Evolutionary conservation across 768 basidiomycete genomes (phyloP).

Genomic region (Xerocomellus chrysenteron): DNA sequence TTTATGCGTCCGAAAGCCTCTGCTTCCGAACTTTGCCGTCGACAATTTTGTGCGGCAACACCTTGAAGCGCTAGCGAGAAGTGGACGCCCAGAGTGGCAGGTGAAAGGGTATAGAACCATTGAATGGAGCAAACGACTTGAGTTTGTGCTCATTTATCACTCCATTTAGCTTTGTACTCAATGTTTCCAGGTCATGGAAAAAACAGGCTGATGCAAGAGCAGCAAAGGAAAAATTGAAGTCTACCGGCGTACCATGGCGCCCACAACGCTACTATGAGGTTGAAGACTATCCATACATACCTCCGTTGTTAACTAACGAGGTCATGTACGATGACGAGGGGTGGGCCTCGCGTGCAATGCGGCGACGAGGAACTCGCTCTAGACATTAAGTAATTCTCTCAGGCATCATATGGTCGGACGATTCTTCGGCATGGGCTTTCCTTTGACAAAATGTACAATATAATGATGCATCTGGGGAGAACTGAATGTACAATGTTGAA

Average conservation of each 20-base stretch:
- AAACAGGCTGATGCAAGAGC: constrained; percentile 9
- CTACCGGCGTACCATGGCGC: constrained; percentile 9
- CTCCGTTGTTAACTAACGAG: constrained; percentile 7
- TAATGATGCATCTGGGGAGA: neutral
- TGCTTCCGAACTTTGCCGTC: constrained; percentile 64
- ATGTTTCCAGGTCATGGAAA: constrained; percentile 32
- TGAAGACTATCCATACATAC: constrained; percentile 7
- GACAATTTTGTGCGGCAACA: constrained; percentile 63
- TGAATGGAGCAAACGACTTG: constrained; percentile 56
- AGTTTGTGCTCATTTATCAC: constrained; percentile 39
- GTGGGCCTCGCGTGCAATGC: neutral
- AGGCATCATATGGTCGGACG: neutral
- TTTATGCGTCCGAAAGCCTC: constrained; percentile 40
- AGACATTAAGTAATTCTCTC: constrained; percentile 8
- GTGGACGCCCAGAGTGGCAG: constrained; percentile 53
- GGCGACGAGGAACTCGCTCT: constrained; percentile 19
- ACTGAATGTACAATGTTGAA: neutral
- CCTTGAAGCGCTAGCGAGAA: constrained; percentile 45
- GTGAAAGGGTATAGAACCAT: constrained; percentile 42
- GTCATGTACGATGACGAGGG: constrained; percentile 4
- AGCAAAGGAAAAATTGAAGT: constrained; percentile 18
- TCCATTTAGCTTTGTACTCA: neutral
- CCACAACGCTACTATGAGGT: constrained; percentile 10
- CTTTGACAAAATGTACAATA: constrained; percentile 1
- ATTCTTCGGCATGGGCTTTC: neutral